Percentiles rank a stretch among this genome's conserved stretches.
phyloP scores from a whole-genome alignment of 1,139 yeast genomes.

The Debaryomycetaceae sp. region DNA sequence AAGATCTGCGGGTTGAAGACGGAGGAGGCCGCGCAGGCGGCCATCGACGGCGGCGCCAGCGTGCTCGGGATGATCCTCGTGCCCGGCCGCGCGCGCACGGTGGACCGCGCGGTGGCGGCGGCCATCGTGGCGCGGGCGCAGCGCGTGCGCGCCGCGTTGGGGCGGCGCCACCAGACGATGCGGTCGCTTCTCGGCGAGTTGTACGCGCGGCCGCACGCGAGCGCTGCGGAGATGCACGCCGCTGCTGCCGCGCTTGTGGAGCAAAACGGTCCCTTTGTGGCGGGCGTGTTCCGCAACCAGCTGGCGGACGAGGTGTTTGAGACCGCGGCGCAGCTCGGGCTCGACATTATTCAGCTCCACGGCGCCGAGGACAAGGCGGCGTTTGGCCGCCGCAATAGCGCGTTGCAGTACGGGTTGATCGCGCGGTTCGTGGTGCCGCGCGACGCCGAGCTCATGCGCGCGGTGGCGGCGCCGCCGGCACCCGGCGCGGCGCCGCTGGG shows the following conservation, averaged over 20 bases:
- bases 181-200: conserved; percentile 15
- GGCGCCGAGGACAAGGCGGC: conserved; percentile 70
- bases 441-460: conserved; percentile 29
- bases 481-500: conserved; percentile 16
- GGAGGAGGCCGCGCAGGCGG: conserved; percentile 61
- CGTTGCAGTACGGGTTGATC: conserved; percentile 54
- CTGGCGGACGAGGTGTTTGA: conserved; percentile 53
- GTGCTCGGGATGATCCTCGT: conserved; percentile 83
- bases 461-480: conserved; percentile 17
- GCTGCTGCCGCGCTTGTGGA: conserved; percentile 24
- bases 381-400: conserved; percentile 38
- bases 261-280: conserved; percentile 64
- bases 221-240: conserved; percentile 31
- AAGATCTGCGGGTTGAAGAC: conserved; percentile 83
- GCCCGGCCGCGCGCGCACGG: conserved; percentile 74
- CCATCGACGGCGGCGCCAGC: conserved; percentile 69
- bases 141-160: conserved; percentile 14
- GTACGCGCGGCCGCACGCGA: conserved; percentile 14
- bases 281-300: conserved; percentile 91
- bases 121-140: conserved; percentile 42
- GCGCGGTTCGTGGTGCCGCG: conserved; percentile 64
- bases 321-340: conserved; percentile 41
- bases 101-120: conserved; percentile 50
- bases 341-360: conserved; percentile 86
- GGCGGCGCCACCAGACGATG: conserved; percentile 17